phyloP scores from a whole-genome alignment of 257 asterid genomes.

The Forsythia suspensa region DNA sequence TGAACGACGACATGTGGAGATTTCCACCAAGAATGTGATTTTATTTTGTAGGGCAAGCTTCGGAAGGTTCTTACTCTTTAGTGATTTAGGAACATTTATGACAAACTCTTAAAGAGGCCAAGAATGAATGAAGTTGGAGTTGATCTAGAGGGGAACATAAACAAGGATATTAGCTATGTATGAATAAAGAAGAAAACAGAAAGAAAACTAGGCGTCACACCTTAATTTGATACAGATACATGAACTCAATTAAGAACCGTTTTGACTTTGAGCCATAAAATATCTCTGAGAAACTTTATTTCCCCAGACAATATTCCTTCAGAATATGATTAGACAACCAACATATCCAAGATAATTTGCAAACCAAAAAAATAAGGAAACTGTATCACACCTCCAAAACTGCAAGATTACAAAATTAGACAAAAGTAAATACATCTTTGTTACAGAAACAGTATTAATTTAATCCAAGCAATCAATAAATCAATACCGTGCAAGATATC shows the following conservation, averaged over 20 bases:
- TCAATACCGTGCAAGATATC: conserved; percentile 85
- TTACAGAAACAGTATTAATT: background rate
- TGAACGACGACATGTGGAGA: background rate
- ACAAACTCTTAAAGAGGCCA: background rate
- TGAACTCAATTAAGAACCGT: background rate
- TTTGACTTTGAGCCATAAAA: background rate
- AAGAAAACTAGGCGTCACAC: background rate
- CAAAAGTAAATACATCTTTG: background rate
- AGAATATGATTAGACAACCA: background rate
- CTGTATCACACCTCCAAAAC: background rate
- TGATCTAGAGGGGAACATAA: background rate
- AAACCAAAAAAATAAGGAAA: conserved; percentile 11
- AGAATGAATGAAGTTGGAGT: background rate
- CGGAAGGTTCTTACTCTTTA: background rate
- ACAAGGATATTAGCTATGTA: no score
- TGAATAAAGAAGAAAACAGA: background rate
- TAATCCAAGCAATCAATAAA: conserved; percentile 8
- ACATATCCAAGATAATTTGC: background rate
- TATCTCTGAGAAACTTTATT: background rate
- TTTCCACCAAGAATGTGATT: background rate
- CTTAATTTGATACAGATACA: background rate
- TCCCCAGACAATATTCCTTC: background rate
- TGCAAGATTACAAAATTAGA: conserved; percentile 12
- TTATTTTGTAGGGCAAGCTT: background rate
- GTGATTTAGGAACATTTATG: background rate